Evolutionary conservation across 1,139 yeast genomes (phyloP).

Genomic region (Scheffersomyces insectosa): DNA sequence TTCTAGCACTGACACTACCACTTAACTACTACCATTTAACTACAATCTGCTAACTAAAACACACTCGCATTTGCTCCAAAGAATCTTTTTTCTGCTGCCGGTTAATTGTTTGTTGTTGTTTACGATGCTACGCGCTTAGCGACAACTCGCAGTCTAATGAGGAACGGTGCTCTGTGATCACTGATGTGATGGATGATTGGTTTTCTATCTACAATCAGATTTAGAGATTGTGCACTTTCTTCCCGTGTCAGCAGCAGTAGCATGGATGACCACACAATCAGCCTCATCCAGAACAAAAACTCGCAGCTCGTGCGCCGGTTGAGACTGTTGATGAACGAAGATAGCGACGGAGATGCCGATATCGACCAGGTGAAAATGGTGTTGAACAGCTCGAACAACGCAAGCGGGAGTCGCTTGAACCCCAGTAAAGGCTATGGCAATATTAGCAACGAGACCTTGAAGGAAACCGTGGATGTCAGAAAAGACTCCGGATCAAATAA

Average conservation of each 20-base stretch:
- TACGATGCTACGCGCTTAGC: slow-evolving; percentile 4
- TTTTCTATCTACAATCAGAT: no score
- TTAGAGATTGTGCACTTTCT: no score
- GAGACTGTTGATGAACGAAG: not conserved
- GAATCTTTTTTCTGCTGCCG: not conserved
- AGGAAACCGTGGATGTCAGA: no score
- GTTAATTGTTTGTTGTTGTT: slow-evolving; percentile 4
- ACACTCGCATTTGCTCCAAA: no score
- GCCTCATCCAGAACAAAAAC: not conserved
- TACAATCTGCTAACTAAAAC: no score
- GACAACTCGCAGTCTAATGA: no score
- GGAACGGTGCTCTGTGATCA: no score
- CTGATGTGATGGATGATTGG: no score
- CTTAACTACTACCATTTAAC: no score
- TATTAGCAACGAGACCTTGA: slow-evolving; percentile 1
- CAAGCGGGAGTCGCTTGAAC: not conserved
- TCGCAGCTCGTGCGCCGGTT: not conserved
- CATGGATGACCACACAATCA: slow-evolving; percentile 1
- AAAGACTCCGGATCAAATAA: not conserved
- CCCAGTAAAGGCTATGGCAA: not conserved
- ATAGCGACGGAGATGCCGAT: slow-evolving; percentile 1
- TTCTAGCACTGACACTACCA: no score
- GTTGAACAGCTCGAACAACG: not conserved
- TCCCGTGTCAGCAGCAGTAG: no score
- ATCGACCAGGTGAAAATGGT: not conserved